Base-by-base conservation (phyloP, 108 stramenopile genomes). In the Pseudonitzschia multiseries region DNA sequence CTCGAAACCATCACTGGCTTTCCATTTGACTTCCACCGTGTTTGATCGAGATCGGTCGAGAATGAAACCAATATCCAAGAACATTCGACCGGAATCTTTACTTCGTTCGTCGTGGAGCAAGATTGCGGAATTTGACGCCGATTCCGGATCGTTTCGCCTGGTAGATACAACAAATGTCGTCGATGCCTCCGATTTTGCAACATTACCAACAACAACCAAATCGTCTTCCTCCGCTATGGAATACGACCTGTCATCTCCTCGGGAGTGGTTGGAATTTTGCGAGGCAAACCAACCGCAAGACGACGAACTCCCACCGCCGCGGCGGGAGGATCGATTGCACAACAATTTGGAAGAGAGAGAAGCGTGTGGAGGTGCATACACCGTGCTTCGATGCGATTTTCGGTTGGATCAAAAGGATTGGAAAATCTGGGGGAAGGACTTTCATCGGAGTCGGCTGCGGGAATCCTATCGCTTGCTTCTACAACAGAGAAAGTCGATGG, bases 211-310 rank as follows among this genome's bases (percentile, higher is more conserved):
- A 36, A 2, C 36, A 6, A 36, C 10, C 53, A 15, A 21, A 21
- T 54, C 53, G 8, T 54, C 53, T 24, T 15, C n/a, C 24, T 54
- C 53, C 24, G 9, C 53, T 24, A 59, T 59, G 28, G 5, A 22
- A 33, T 75, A 77, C 59, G 71, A 82, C 70, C 41, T 84, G 32
- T 24, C 74, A 17, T 86, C 88, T 13, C 89, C 92, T 42, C 71
- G 87, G 79, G 84, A 76, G 60, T 93, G 92, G 92, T 77, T 93
- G 77, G 92, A 93, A 71, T 57, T 75, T 62, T 77, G 81, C n/a
- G 86, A 87, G 68, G 50, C 70, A 64, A 13, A 42, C 57, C 73
- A 84, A 26, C 77, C 82, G 74, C 65, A 31, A 53, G 41, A 70
- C 18, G 13, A 33, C n/a, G 17, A 62, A 40, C 22, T 5, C 18